phyloP scores from a whole-genome alignment of 163 green algal species.

The Scenedesmus sp. region DNA sequence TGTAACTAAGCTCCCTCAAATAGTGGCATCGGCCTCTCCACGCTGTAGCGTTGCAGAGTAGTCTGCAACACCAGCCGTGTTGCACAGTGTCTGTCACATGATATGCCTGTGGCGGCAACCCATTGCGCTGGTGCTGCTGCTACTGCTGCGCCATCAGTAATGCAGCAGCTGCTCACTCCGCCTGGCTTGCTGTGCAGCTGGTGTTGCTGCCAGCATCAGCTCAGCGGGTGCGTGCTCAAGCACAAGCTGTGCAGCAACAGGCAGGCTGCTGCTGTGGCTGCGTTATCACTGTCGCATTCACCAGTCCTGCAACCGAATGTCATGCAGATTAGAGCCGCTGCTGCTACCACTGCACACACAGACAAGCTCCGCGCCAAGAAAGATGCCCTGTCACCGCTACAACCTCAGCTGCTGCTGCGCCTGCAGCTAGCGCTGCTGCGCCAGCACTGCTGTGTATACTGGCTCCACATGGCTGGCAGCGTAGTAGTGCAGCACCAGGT shows the following conservation, averaged over 20 bases:
- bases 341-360: background rate
- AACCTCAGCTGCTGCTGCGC: background rate
- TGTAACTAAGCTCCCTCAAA: no score
- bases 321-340: background rate
- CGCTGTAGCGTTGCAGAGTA: no score
- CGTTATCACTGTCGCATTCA: background rate
- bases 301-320: background rate
- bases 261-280: background rate
- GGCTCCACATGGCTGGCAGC: background rate
- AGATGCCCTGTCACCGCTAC: background rate
- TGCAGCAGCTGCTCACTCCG: background rate
- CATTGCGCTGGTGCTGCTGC: no score
- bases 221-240: no score
- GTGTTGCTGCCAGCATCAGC: background rate
- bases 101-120: no score
- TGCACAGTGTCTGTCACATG: no score
- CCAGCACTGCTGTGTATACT: conserved; percentile 31
- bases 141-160: background rate
- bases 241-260: no score
- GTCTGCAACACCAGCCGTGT: no score
- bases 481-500: conserved; percentile 50
- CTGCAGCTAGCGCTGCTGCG: background rate
- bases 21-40: no score
- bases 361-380: background rate
- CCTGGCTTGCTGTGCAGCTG: background rate